These are phyloP conservation scores for Trypanosomatidae sp. DNA, from an alignment of 208 protist species.

Conservation along the genomic window DNA sequence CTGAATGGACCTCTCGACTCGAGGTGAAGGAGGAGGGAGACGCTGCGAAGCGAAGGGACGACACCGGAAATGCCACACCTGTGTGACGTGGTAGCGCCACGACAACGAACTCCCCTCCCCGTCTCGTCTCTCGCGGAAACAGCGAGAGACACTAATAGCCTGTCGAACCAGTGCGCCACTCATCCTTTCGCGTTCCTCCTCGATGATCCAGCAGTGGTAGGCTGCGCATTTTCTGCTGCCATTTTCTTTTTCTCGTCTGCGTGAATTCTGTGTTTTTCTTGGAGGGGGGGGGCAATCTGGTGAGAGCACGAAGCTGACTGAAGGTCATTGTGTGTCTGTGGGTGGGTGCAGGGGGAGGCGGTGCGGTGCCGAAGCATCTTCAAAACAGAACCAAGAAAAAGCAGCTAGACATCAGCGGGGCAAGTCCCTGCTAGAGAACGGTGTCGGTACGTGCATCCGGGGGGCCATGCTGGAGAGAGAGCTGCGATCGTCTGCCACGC, in stretches of 20 bases:
- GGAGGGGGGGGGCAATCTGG: background rate
- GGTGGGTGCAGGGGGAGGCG: background rate
- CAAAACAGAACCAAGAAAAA: background rate
- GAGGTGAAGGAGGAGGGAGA: background rate
- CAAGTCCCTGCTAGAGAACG: background rate
- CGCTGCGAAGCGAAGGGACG: background rate
- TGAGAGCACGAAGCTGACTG: background rate
- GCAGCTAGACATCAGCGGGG: background rate
- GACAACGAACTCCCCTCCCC: background rate
- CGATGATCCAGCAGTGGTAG: background rate
- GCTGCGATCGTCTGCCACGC: background rate
- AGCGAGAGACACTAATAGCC: background rate
- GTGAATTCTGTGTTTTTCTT: background rate
- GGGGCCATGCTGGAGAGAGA: background rate
- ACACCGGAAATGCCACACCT: background rate
- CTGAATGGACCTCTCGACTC: no score
- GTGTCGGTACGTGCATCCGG: background rate
- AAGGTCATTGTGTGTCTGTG: background rate
- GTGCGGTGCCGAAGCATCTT: background rate
- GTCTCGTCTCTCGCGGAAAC: background rate
- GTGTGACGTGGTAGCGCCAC: background rate
- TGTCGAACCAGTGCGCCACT: background rate
- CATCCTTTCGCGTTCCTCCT: background rate
- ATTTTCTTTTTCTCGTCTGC: background rate
- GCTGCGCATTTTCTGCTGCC: background rate